Percentiles rank a stretch among this genome's conserved stretches.
Conservation (phyloP, 257 asterid genomes). For the Cinchona pubescens region DNA sequence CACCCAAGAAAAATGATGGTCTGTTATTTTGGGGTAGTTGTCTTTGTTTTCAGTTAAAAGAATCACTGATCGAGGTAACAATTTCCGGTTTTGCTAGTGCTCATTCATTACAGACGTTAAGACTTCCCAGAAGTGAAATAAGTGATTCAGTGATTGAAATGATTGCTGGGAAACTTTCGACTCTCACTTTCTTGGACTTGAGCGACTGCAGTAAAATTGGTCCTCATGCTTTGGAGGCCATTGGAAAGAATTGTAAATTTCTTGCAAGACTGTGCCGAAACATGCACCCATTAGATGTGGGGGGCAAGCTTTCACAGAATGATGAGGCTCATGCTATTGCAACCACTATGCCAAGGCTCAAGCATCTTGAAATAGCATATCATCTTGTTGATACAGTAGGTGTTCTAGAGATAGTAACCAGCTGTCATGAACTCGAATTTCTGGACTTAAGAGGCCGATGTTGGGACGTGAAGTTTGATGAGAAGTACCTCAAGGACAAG, state of each 20-base stretch:
- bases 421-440: constrained; percentile 29
- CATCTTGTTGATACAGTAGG: constrained; percentile 27
- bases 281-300: constrained; percentile 40
- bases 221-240: constrained; percentile 25
- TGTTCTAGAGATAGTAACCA: constrained; percentile 27
- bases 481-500: constrained; percentile 26
- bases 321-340: constrained; percentile 45
- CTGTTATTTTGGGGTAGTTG: too few species aligned
- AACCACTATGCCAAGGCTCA: constrained; percentile 37
- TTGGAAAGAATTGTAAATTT: constrained; percentile 34
- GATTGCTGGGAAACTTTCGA: constrained; percentile 28
- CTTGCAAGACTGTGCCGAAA: constrained; percentile 30
- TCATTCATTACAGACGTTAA: constrained; percentile 30
- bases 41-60: too few species aligned
- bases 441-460: constrained; percentile 49
- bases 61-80: too few species aligned
- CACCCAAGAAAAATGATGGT: too few species aligned
- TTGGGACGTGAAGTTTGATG: constrained; percentile 49
- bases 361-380: constrained; percentile 46
- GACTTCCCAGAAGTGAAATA: constrained; percentile 33
- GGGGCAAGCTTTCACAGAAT: constrained; percentile 31
- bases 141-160: constrained; percentile 23
- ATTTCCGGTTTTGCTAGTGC: constrained; percentile 34
- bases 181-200: constrained; percentile 34
- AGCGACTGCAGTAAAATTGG: constrained; percentile 39